Evolutionary conservation across 2,329 filamentous ascomycete genomes (phyloP), one percentile per base, ranked within the genome.

Genomic region (Xylaria sp.): DNA sequence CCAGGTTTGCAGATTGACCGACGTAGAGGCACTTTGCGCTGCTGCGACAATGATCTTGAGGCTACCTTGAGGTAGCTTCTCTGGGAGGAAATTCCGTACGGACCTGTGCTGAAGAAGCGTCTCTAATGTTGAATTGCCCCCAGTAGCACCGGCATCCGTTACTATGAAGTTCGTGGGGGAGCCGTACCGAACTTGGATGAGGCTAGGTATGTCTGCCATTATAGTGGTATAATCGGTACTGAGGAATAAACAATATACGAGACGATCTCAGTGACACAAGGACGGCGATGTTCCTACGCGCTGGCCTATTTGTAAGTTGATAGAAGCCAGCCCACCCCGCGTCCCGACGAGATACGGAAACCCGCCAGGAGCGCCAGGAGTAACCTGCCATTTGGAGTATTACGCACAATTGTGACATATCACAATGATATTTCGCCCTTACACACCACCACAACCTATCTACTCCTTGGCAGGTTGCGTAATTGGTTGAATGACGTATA

Each of bases 1-100:
- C 77, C 78, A 80, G 0, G 77, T 76, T 61, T 80, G 78, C 32
- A 79, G 68, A 67, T 79, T 79, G 7, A 76, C 79, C 14, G 78
- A 79, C 2, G 78, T 78, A 5, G 78, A 72, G 8, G 78, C 78
- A 64, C 77, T 78, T 62, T 79, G 78, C 2, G 73, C 78, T n/a
- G 76, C 78, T 0, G 78, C 77, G 3, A 77, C 56, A 1, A 79
- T 72, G 1, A 74, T 51, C 54, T 78, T 76, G n/a, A 79, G 73
- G 2, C 71, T 75, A 34, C 73, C 74, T 1, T 62, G 57, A 7
- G 71, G 67, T 9, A 79, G 64, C 1, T 56, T 60, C 4, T 72
- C 65, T 0, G 75, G 69, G 2, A 75, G 61, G 45, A 78, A 79
- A 14, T 72, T 60, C 19, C 78, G 75, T 21, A 77, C 72, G 1